Base-by-base conservation (phyloP, 164 flowering plant species). In the Saururus chinensis region DNA sequence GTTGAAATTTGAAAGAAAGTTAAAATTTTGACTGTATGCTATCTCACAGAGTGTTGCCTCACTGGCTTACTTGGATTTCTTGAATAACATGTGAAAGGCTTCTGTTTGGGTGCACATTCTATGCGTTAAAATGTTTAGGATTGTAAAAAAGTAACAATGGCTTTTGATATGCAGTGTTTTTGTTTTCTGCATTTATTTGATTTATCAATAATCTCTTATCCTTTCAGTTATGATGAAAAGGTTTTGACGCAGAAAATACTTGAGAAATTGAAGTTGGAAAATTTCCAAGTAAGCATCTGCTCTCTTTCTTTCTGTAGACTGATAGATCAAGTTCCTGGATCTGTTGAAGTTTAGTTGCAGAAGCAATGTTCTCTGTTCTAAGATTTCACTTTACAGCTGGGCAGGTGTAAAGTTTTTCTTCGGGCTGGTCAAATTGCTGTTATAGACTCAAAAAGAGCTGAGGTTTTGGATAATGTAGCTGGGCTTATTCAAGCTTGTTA, bases 371-470 rank as follows among this genome's bases (percentile, higher is more conserved):
- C 1, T 35, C 21, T 37, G 48, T 53, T 19, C 56, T 42, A 4
- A 7, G 7, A n/a, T 51, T n/a, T 58, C 19, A 10, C 40, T 40
- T 37, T 35, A 26, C 77, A 95, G 99, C 64, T 95, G 70, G 97
- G 99, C 22, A 88, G 67, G 75, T 77, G 74, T 52, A 95, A 95
- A 77, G 93, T 87, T 62, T 91, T 91, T 60, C 95, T 95, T 40
- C 79, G 99, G 68, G 88, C 99, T 65, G 99, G 97, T 35, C 99
- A 95, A 74, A 89, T 95, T 71, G 97, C 88, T 35, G 63, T 83
- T 63, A 70, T 95, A 60, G 97, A 95, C 72, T 75, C 87, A 11
- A 82, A 78, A 42, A 81, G 99, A 57, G 81, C 88, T 67, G 97
- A 90, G 75, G 90, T 85, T 61, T 74, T 95, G 74, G 95, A 88